Evolutionary conservation across 352 stramenopile genomes (phyloP).

Genomic region (Globisporangium camurandrum): DNA sequence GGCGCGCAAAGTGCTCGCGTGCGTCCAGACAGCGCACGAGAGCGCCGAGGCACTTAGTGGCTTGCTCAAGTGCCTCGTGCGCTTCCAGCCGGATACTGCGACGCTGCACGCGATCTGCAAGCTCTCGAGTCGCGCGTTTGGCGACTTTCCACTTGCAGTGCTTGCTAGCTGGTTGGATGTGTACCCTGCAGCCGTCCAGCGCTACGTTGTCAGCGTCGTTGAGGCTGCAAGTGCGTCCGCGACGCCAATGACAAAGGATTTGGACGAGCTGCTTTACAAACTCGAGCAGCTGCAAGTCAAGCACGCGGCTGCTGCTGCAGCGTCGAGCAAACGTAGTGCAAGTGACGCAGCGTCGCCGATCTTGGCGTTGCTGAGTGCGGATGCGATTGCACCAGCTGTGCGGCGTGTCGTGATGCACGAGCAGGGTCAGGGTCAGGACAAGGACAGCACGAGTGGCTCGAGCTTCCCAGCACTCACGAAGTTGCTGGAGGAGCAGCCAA

Average conservation of each 20-base stretch:
- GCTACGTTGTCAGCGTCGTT: conserved; percentile 41
- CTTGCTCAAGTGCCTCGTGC: conserved; percentile 67
- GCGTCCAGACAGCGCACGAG: conserved; percentile 62
- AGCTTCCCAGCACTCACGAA: conserved; percentile 23
- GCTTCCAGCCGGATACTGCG: conserved; percentile 53
- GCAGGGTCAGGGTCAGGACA: not conserved
- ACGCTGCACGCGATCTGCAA: conserved; percentile 77
- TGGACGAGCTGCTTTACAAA: conserved; percentile 48
- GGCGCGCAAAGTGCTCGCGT: conserved; percentile 66
- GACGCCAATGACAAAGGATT: conserved; percentile 32
- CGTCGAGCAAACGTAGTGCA: conserved; percentile 2
- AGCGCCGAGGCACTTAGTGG: conserved; percentile 67
- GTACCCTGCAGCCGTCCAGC: conserved; percentile 48
- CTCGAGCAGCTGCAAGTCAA: conserved; percentile 50
- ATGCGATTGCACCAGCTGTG: conserved; percentile 25
- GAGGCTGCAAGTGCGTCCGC: conserved; percentile 16
- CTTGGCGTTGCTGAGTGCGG: conserved; percentile 39
- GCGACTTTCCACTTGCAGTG: conserved; percentile 59
- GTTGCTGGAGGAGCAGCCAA: conserved; percentile 6
- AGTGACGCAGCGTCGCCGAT: conserved; percentile 7
- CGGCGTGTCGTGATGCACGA: conserved; percentile 24
- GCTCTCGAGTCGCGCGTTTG: conserved; percentile 46
- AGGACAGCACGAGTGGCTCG: not conserved
- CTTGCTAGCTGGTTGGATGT: conserved; percentile 68
- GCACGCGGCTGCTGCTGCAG: conserved; percentile 10